Base-by-base conservation (phyloP, 75 land plant genomes). In the Chamaecyparis obtusa region DNA sequence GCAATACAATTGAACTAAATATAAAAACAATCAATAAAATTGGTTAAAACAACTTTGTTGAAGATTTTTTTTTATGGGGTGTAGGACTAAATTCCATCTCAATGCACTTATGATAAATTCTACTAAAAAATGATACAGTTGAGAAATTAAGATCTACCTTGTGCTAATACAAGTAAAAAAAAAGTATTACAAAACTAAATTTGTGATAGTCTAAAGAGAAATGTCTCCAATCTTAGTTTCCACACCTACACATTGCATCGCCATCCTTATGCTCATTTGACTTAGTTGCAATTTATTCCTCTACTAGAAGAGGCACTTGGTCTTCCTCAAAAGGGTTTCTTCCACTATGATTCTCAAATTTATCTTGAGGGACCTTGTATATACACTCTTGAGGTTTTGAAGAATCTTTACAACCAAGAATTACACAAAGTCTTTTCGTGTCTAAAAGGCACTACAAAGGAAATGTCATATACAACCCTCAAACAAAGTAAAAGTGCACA, bases 321-420 rank as follows among this genome's bases (percentile, higher is more conserved):
- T 97, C 99, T 43, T 97, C 97, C 93, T 96, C 96, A 1, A 96
- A 95, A 85, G 94, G 87, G 97, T 96, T 84, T 97, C 99, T 87
- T 97, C 97, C 94, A 80, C 96, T 96, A 80, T 97, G 97, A 86
- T 97, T 96, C 91, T 97, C 96, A 88, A 97, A 97, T 44, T 97
- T 97, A 92, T 96, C 97, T 19, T 94, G 77, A 11, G 99, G 99
- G 39, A 97, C 97, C 89, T 95, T 92, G 86, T 97, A 97, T 37
- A 97, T 91, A 87, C 99, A 91, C 75, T 96, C 97, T 55, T 94
- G 95, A 1, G 96, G 95, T 88, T 97, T 97, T 48, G 91, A 86
- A 10, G 99, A 97, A 79, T 96, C 97, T 90, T 97, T 96, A 97
- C 96, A 33, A 97, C 16, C 57, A 56, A 49, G 51, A 8, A 49